Base-by-base conservation (phyloP, 2,329 filamentous ascomycete genomes). In the Blastomyces silverae region DNA sequence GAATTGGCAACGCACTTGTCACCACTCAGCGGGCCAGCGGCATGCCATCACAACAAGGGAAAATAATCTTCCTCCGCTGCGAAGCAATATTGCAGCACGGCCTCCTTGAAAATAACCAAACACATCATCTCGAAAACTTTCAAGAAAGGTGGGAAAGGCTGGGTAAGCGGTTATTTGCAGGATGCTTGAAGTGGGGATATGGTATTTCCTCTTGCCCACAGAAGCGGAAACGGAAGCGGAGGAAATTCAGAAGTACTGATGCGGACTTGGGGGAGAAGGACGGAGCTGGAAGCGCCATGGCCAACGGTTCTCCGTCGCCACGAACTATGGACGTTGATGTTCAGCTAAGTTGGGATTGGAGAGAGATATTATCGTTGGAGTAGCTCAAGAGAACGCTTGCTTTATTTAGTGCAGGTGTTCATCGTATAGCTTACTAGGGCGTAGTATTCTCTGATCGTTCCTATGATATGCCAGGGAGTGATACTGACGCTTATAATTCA, bases 121-220 rank as follows among this genome's bases (percentile, higher is more conserved):
- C 22, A 48, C 31, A 37, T 22, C 20, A 28, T 5, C 25, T n/a
- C n/a, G 48, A 25, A 15, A 31, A 39, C 25, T 34, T 64, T 61
- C 50, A 59, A 62, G 50, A 55, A 28, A n/a, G 46, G 15, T 64
- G 73, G 6, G 68, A 66, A 2, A 65, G 68, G 2, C 71, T 71
- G 1, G 78, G 76, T 74, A 65, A 69, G 13, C 62, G 65, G 37
- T 69, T 75, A 44, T 77, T 74, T 58, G 76, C 74, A 52, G 75
- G 74, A 2, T 76, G 71, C 64, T 65, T 79, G 31, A 69, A 67
- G 34, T 76, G 75, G 74, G 65, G 66, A 37, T 57, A 62, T 28
- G 66, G 61, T 8, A 31, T 31, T 13, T 6, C 37, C 0, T 57
- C 61, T 55, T 28, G 25, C 15, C 25, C 31, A 31, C 48, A 55